Base-by-base conservation (phyloP, 768 basidiomycete genomes). In the Pleurotus eryngii region DNA sequence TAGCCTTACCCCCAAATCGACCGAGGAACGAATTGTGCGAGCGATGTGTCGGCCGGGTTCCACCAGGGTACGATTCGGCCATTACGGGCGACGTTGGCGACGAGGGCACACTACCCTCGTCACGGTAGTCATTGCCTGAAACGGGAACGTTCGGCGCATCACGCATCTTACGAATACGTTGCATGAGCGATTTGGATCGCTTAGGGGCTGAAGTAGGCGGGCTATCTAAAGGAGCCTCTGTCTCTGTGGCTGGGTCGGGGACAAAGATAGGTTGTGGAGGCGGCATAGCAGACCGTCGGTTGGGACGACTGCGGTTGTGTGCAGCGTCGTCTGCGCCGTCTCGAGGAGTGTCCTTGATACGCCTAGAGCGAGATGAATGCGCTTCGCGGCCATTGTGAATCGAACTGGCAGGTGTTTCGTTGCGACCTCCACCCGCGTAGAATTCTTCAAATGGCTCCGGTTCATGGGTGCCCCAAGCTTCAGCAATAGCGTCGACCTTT, bases 361-460 rank as follows among this genome's bases (percentile, higher is more conserved):
- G 77, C 67, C 64, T 75, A 53, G 63, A 65, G 56, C 69, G 70
- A 37, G 70, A 62, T 30, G 64, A 61, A 51, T 66, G 63, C 12
- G 69, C 65, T 57, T 87, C 85, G 59, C 74, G 79, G 45, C 86
- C 87, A 57, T 84, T 85, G 71, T 85, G 85, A 62, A 87, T 86
- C 39, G 87, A 88, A 64, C 80, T 84, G 37, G 85, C 73, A 11
- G 84, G 82, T 4, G 86, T 84, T 49, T 84, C 85, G 70, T 60
- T 67, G 68, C 65, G 79, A 68, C 88, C 87, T 45, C 89, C 88
- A 17, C 90, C 92, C 20, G 90, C 91, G 60, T 84, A 89, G 67
- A 94, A 95, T 64, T 95, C 92, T 64, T 95, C 92, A 64, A 81
- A 94, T 5, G 92, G 92, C 66, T 95, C 92, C 4, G 92, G 92